Base-by-base conservation (phyloP, 768 basidiomycete genomes). In the Imleria badia region DNA sequence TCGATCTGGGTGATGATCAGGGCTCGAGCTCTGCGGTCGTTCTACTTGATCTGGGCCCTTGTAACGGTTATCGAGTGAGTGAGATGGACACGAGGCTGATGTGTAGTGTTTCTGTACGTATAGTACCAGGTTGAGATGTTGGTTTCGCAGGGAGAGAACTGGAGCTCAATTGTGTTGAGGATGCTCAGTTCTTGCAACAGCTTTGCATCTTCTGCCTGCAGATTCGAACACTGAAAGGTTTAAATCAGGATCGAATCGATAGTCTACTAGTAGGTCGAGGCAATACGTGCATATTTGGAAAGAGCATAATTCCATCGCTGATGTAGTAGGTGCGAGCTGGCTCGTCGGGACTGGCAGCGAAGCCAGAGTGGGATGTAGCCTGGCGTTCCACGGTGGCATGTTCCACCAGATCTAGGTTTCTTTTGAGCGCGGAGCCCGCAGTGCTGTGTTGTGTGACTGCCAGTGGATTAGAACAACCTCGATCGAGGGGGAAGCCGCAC, bases 31-130 rank as follows among this genome's bases (percentile, higher is more conserved):
- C 96, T 97, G 17, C 94, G 82, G 9, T 83, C 84, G 66, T 98
- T 98, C 96, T 97, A 99, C 73, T 98, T 98, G 73, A 99, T 87
- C 64, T 84, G 83, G 5, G 91, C 83, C 94, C 76, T 97, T 97
- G 83, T 84, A 98, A 71, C 14, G 54, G 66, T 59, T 42, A 51
- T 54, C 58, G 29, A n/a, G 33, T 22, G 15, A 43, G 57, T 53
- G 31, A 13, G 53, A 39, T 59, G 10, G 50, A 64, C 68, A 68
- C 58, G 70, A 66, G 64, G 69, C 47, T 13, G 19, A 20, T 43
- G 58, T n/a, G 48, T 42, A 52, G 41, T 47, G 39, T 20, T 36
- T 44, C 43, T 43, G 45, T 49, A 70, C 79, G 48, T 64, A 86
- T n/a, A n/a, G n/a, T n/a, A n/a, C n/a, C n/a, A n/a, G n/a, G n/a